These are phyloP conservation scores for Aspergillus coremiiformis DNA, from an alignment of 495 filamentous ascomycete genomes.

Conservation along the genomic window DNA sequence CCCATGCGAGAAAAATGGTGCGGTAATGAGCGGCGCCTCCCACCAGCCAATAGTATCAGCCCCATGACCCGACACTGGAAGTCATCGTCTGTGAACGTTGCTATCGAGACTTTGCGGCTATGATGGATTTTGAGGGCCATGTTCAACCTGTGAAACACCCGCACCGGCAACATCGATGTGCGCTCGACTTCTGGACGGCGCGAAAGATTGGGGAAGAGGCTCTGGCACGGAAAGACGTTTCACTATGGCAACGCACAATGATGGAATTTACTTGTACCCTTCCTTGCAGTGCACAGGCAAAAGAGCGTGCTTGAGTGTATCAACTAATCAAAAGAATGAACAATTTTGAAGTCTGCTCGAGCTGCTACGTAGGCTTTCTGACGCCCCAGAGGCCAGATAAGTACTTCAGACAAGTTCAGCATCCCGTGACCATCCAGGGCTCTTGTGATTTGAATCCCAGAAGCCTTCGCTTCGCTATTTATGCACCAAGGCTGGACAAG, in stretches of 20 bases:
- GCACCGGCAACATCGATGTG: background rate
- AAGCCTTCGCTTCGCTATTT: background rate
- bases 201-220: background rate
- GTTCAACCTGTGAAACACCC: background rate
- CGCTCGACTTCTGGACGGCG: background rate
- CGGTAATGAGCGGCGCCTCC: background rate
- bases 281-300: background rate
- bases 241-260: background rate
- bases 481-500: background rate
- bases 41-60: background rate
- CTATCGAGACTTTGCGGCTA: background rate
- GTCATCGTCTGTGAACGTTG: background rate
- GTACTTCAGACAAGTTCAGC: background rate
- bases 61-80: background rate
- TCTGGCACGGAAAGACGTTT: background rate
- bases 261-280: background rate
- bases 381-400: background rate
- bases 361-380: background rate
- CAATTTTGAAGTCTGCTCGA: background rate
- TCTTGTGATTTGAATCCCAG: background rate
- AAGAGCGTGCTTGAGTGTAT: background rate
- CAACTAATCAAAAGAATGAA: background rate
- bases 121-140: background rate
- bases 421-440: background rate
- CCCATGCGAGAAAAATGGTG: background rate